Evolutionary conservation across 345 rosid species (phyloP), one percentile per base, ranked within the genome.

Genomic region (Gossypium anomalum): DNA sequence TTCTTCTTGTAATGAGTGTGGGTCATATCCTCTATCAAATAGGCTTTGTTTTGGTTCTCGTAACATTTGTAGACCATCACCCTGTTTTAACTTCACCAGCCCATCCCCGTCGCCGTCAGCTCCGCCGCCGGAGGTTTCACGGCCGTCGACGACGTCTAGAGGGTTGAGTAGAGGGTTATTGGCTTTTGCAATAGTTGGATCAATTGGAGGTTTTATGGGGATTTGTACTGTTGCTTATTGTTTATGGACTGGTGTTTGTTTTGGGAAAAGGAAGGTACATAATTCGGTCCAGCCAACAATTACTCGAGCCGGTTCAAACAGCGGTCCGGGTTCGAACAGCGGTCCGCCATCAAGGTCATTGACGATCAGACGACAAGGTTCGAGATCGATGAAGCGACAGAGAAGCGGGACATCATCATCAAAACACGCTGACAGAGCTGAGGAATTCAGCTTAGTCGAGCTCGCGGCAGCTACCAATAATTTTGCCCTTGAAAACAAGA

Each of bases 271-370:
- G 86, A 95, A 95, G 77, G 82, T 95, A 12, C 94, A 95, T 71
- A 95, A 95, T 80, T 93, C 98, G 0, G 99, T 95, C 25, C 99
- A 93, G 65, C 99, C 99, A 2, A 93, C 92, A 15, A 89, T 93
- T 49, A 90, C 93, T 12, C 80, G 97, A 67, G 87, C 80, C 14
- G 88, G 90, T 13, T 92, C 93, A 1, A 85, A 77, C 49, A 87
- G 85, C 14, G 80, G 79, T 34, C 70, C 78, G 4, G 73, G 82
- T 2, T 91, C 98, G 0, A 93, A 78, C 69, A 85, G 59, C 15
- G 85, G 90, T 60, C 87, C 84, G 14, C 80, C 84, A 16, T 94
- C 92, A 2, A 81, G 93, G 52, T 92, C 97, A 2, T 77, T 86
- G 9, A 86, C 98, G 0, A 81, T 93, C 23, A 76, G 93, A 80